A percentile compares a stretch with the other conserved stretches of the same genome.
These are phyloP conservation scores for Cyclotella atomus DNA, from an alignment of 108 stramenopile species.

Conservation along the genomic window DNA sequence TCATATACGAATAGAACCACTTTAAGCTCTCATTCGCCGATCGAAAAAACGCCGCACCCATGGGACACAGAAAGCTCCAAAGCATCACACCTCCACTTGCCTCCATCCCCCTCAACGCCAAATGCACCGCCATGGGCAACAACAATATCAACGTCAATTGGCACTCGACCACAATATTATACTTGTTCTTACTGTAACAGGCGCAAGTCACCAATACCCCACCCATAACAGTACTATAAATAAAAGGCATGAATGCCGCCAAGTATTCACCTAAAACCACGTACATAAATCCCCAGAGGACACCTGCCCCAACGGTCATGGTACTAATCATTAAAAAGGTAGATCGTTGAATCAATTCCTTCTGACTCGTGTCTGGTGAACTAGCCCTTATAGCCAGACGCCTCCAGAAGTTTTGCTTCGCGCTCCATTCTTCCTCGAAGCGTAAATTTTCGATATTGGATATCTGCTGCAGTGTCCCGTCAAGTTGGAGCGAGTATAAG, in stretches of 20 bases:
- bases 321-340: conserved; percentile 29
- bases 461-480: conserved; percentile 8
- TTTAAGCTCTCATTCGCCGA: conserved; percentile 22
- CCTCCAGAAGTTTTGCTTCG: conserved; percentile 11
- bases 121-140: conserved; percentile 35
- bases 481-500: conserved; percentile 15
- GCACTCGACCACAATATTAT: conserved; percentile 25
- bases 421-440: not conserved
- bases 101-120: conserved; percentile 37
- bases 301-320: conserved; percentile 24
- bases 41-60: conserved; percentile 46
- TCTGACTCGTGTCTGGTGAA: conserved; percentile 25
- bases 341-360: conserved; percentile 37
- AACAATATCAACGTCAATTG: conserved; percentile 35
- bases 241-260: conserved; percentile 33
- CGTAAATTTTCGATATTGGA: not conserved
- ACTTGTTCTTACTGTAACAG: conserved; percentile 4
- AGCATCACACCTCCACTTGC: conserved; percentile 37
- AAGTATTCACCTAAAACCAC: conserved; percentile 17
- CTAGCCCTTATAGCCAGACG: conserved; percentile 26
- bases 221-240: conserved; percentile 24
- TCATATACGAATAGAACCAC: conserved; percentile 31
- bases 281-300: conserved; percentile 37
- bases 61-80: conserved; percentile 51
- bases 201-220: conserved; percentile 13